Percentiles rank a stretch among this genome's conserved stretches.
phyloP scores from a whole-genome alignment of 768 basidiomycete genomes.

The Hericium erinaceus region DNA sequence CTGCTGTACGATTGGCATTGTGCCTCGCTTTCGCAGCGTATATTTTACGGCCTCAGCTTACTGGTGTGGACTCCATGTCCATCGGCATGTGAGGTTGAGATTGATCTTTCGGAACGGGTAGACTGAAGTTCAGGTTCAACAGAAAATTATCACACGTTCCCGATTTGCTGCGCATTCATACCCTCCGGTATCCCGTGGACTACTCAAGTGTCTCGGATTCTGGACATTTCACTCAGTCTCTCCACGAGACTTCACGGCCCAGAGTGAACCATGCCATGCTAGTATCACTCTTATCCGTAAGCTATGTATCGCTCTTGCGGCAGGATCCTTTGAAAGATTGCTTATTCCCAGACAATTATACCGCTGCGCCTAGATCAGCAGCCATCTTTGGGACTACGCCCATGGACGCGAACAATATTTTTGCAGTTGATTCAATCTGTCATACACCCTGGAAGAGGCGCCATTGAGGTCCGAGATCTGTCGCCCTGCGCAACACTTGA shows the following conservation, averaged over 20 bases:
- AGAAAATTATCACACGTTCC: no score
- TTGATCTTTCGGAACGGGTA: not conserved
- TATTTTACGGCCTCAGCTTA: conserved; percentile 40
- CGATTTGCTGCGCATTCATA: not conserved
- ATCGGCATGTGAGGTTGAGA: not conserved
- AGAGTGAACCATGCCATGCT: not conserved
- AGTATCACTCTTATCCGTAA: not conserved
- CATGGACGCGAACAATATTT: not conserved
- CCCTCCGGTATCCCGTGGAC: not conserved
- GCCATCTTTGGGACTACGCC: not conserved
- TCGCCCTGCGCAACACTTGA: conserved; percentile 22
- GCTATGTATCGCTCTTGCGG: not conserved
- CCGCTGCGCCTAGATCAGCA: not conserved
- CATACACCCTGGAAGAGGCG: conserved; percentile 9
- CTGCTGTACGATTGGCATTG: conserved; percentile 49
- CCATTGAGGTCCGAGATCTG: not conserved
- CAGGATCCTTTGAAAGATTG: not conserved
- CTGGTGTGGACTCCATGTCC: conserved; percentile 14
- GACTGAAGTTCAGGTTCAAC: no score
- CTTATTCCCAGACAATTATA: not conserved
- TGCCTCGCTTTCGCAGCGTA: conserved; percentile 46
- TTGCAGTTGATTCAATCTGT: conserved; percentile 5
- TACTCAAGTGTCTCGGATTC: not conserved
- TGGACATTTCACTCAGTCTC: not conserved
- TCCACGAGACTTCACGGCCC: not conserved